A percentile compares a stretch with the other conserved stretches of the same genome.
phyloP scores from a whole-genome alignment of 768 basidiomycete species.

The Pleurotus eryngii region DNA sequence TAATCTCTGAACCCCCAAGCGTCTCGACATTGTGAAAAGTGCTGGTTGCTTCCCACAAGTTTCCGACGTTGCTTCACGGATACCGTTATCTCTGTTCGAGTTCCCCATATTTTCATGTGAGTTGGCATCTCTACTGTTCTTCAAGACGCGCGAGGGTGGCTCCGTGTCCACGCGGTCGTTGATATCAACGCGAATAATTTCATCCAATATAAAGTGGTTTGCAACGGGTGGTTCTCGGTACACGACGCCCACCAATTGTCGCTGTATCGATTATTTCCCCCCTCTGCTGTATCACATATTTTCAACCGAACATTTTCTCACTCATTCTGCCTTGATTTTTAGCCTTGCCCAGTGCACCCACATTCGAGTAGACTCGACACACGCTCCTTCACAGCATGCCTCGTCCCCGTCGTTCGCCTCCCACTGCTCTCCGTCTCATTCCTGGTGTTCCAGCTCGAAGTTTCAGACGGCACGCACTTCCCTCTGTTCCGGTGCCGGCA shows the following conservation, averaged over 20 bases:
- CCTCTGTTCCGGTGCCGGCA: constrained; percentile 58
- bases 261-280: constrained; percentile 34
- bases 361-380: constrained; percentile 8
- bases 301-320: neutral
- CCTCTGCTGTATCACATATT: constrained; percentile 1
- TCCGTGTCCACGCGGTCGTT: neutral
- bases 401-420: constrained; percentile 2
- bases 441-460: neutral
- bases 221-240: neutral
- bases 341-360: neutral
- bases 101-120: constrained; percentile 1
- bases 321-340: constrained; percentile 4
- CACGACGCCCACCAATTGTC: constrained; percentile 69
- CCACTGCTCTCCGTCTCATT: constrained; percentile 3
- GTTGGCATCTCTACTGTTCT: neutral
- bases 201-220: neutral
- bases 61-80: neutral
- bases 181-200: neutral
- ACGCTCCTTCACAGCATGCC: constrained; percentile 4
- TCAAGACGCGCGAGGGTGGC: too few relatives aligned
- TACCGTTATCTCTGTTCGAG: neutral
- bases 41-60: constrained; percentile 7
- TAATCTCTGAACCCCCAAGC: neutral
- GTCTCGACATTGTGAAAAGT: constrained; percentile 1
- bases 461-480: constrained; percentile 45